Percentiles rank a stretch among this genome's conserved stretches.
phyloP scores from a whole-genome alignment of 1,139 yeast species.

The Pichia cactophila region DNA sequence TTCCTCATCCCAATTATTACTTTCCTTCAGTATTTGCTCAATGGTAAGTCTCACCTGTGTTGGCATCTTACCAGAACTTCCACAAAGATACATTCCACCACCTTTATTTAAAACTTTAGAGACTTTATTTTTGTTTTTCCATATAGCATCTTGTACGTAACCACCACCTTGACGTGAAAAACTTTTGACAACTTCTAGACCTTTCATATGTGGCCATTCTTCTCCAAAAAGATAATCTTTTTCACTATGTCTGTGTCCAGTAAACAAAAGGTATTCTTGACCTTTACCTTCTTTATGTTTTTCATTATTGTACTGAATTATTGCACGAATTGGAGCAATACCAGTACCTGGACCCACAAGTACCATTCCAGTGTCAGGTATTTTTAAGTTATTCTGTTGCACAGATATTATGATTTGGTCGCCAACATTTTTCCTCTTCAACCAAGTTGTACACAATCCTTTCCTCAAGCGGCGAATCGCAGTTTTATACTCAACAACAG shows the following conservation, averaged over 20 bases:
- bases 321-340: conserved; percentile 76
- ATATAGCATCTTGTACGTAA: conserved; percentile 71
- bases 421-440: conserved; percentile 42
- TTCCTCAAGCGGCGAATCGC: conserved; percentile 64
- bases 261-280: conserved; percentile 44
- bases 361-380: conserved; percentile 33
- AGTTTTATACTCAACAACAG: conserved; percentile 82
- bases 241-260: conserved; percentile 63
- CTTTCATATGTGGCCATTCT: conserved; percentile 39
- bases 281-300: conserved; percentile 18
- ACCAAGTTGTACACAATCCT: conserved; percentile 82
- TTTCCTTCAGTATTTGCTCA: conserved; percentile 41
- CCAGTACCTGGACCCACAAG: conserved; percentile 92
- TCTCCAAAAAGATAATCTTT: conserved; percentile 64
- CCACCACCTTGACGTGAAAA: conserved; percentile 52
- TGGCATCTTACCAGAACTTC: conserved; percentile 95
- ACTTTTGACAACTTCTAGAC: conserved; percentile 40
- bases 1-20: conserved; percentile 30
- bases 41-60: conserved; percentile 76
- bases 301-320: conserved; percentile 36
- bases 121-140: conserved; percentile 39
- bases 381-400: conserved; percentile 39
- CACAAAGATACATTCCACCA: conserved; percentile 72
- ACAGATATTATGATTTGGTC: conserved; percentile 51
- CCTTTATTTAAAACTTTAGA: conserved; percentile 47